phyloP scores from a whole-genome alignment of 2,329 filamentous ascomycete species.

The Aspergillus flavus region DNA sequence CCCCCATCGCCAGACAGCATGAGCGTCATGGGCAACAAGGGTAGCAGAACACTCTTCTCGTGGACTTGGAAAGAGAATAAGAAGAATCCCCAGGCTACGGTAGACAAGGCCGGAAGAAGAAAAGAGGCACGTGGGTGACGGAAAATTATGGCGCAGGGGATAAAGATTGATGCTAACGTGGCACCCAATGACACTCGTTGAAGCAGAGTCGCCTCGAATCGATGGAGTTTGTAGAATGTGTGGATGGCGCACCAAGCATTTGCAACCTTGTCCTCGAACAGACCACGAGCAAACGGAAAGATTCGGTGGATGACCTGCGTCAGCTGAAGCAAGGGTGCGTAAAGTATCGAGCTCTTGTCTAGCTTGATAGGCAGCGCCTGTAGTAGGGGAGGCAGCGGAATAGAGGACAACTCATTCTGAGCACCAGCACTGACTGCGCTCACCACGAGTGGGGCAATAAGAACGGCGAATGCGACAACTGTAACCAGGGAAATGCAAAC shows the following conservation, averaged over 20 bases:
- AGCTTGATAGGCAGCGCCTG: slow-evolving; percentile 59
- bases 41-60: slow-evolving; percentile 93
- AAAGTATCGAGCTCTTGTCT: slow-evolving; percentile 69
- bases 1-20: slow-evolving; percentile 79
- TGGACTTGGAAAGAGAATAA: slow-evolving; percentile 98
- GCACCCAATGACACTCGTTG: slow-evolving; percentile 74
- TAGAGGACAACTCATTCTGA: slow-evolving; percentile 63
- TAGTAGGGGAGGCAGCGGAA: slow-evolving; percentile 64
- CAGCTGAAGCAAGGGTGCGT: slow-evolving; percentile 75
- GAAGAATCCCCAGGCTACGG: slow-evolving; percentile 95
- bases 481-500: slow-evolving; percentile 76
- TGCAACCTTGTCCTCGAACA: slow-evolving; percentile 98
- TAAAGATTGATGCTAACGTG: slow-evolving; percentile 75
- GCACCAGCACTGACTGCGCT: slow-evolving; percentile 71
- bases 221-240: slow-evolving; percentile 81
- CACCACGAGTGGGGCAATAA: slow-evolving; percentile 74
- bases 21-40: slow-evolving; percentile 89
- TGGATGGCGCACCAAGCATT: slow-evolving; percentile 97
- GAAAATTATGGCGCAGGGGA: slow-evolving; percentile 79
- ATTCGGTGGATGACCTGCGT: slow-evolving; percentile 86
- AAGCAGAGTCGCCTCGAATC: slow-evolving; percentile 70
- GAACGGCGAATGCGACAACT: slow-evolving; percentile 68
- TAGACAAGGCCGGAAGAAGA: slow-evolving; percentile 76
- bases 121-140: slow-evolving; percentile 74
- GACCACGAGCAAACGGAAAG: slow-evolving; percentile 90